Conservation (phyloP, 2,329 filamentous ascomycete species). For the Colletotrichum scovillei region DNA sequence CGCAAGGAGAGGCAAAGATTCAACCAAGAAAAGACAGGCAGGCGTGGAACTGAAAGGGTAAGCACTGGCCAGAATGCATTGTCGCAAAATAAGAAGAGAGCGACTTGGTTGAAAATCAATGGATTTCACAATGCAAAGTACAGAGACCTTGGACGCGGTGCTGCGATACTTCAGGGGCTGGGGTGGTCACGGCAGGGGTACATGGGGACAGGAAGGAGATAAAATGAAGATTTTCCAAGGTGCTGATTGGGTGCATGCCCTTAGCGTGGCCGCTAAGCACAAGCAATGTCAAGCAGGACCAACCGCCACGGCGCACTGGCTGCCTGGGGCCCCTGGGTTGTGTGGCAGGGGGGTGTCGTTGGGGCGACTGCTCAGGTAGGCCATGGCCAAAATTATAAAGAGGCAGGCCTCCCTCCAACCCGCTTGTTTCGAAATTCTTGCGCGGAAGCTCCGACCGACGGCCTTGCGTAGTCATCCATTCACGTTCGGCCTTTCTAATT, state of each 20-base stretch:
- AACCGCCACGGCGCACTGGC: conserved; percentile 54
- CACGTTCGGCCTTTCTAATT: conserved; percentile 58
- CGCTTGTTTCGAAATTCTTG: conserved; percentile 60
- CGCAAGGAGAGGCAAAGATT: background rate
- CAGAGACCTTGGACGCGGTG: conserved; percentile 26
- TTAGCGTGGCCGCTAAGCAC: conserved; percentile 51
- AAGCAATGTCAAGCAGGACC: conserved; percentile 52
- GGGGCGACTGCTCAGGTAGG: conserved; percentile 52
- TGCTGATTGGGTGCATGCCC: conserved; percentile 51
- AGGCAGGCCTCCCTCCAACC: conserved; percentile 64
- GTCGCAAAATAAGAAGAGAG: conserved; percentile 9
- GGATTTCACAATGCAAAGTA: conserved; percentile 5
- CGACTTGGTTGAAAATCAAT: background rate
- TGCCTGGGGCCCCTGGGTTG: conserved; percentile 31
- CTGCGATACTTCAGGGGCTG: conserved; percentile 51
- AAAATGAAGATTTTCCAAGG: conserved; percentile 45
- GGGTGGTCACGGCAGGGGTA: conserved; percentile 46
- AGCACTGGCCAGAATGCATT: conserved; percentile 29
- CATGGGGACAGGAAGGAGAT: conserved; percentile 51
- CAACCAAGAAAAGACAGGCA: too few relatives aligned
- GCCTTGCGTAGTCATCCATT: conserved; percentile 60
- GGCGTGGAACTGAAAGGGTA: background rate
- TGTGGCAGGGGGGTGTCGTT: conserved; percentile 50
- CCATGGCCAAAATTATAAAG: conserved; percentile 66
- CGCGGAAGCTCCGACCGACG: conserved; percentile 68